phyloP scores from a whole-genome alignment of 2,329 filamentous ascomycete species.

The Keithomyces neogunnii region DNA sequence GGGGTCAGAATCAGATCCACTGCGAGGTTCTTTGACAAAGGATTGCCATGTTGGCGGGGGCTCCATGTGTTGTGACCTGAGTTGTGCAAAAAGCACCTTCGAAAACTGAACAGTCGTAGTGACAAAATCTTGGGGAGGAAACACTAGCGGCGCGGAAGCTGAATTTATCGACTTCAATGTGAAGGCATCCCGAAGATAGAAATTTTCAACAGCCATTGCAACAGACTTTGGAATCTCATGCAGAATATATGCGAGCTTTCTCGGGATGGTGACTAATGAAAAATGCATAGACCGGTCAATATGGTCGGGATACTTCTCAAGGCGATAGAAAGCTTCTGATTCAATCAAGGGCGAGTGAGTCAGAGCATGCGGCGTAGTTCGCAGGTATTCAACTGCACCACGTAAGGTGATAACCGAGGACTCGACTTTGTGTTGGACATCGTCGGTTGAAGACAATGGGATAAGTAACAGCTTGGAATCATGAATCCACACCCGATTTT shows the following conservation, averaged over 20 bases:
- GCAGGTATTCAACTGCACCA: slow-evolving; percentile 57
- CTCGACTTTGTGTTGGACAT: slow-evolving; percentile 2
- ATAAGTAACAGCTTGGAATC: slow-evolving; percentile 68
- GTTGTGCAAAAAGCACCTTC: slow-evolving; percentile 80
- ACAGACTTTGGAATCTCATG: slow-evolving; percentile 68
- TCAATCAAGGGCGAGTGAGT: slow-evolving; percentile 69
- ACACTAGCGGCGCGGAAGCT: slow-evolving; percentile 45
- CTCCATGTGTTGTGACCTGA: slow-evolving; percentile 77
- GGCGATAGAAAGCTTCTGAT: slow-evolving; percentile 81
- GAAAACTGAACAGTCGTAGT: slow-evolving; percentile 75
- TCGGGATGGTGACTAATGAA: slow-evolving; percentile 64
- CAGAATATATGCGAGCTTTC: slow-evolving; percentile 73
- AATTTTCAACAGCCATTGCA: slow-evolving; percentile 77
- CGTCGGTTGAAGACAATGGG: slow-evolving; percentile 33
- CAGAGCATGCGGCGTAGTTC: slow-evolving; percentile 45
- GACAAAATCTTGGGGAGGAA: slow-evolving; percentile 73
- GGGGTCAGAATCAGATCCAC: slow-evolving; percentile 1
- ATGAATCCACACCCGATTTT: slow-evolving; percentile 85
- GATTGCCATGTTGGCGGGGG: slow-evolving; percentile 46
- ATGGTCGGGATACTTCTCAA: slow-evolving; percentile 73
- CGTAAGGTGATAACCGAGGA: slow-evolving; percentile 43
- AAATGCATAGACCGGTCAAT: slow-evolving; percentile 71
- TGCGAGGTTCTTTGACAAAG: slow-evolving; percentile 13
- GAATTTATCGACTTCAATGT: slow-evolving; percentile 60
- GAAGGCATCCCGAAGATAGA: slow-evolving; percentile 82